Evolutionary conservation across 2,329 filamentous ascomycete genomes (phyloP).

Genomic region (Colletotrichum phormii): DNA sequence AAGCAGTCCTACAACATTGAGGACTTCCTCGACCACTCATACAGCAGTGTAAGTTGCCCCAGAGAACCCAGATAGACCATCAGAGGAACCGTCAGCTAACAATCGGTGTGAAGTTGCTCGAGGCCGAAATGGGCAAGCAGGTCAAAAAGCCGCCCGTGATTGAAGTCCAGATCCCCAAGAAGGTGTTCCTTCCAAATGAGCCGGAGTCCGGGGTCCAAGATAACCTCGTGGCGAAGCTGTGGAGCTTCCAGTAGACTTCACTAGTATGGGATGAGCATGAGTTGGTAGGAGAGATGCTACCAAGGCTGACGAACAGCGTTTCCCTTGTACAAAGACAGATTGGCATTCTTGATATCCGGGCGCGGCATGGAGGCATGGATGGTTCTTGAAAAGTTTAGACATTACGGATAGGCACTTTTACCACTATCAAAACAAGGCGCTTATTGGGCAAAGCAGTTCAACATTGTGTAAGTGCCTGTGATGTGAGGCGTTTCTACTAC

Average conservation of each 20-base stretch:
- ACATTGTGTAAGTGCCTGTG: not conserved
- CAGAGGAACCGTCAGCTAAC: constrained; percentile 65
- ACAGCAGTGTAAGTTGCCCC: constrained; percentile 74
- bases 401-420: not conserved
- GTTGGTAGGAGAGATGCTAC: not conserved
- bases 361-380: constrained; percentile 11
- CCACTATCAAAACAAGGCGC: not conserved
- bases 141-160: constrained; percentile 89
- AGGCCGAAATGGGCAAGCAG: constrained; percentile 84
- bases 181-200: constrained; percentile 73
- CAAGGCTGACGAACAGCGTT: not conserved
- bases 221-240: constrained; percentile 69
- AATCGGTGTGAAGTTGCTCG: constrained; percentile 71
- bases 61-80: not conserved
- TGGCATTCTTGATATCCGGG: constrained; percentile 14
- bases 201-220: constrained; percentile 60
- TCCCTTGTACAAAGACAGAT: constrained; percentile 6
- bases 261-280: not conserved
- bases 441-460: not conserved
- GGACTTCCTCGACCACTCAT: constrained; percentile 96
- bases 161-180: constrained; percentile 94
- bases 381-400: constrained; percentile 18
- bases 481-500: not conserved
- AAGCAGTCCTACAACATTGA: constrained; percentile 96
- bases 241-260: constrained; percentile 62